These are phyloP conservation scores for Trichoderma sp. DNA, from an alignment of 2,329 filamentous ascomycete genomes.

Conservation along the genomic window DNA sequence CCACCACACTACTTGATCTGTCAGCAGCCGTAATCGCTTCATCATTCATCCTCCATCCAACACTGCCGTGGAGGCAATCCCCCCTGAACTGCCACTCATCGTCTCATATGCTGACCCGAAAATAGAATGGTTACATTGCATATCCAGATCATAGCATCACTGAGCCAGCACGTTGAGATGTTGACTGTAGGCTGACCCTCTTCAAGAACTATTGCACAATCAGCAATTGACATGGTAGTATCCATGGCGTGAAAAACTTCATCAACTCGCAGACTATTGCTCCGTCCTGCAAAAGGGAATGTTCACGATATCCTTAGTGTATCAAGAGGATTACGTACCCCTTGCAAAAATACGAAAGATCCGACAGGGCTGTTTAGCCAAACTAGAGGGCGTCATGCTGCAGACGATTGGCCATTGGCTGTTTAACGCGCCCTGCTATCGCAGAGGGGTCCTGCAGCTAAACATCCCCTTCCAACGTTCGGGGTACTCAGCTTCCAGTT, in stretches of 20 bases:
- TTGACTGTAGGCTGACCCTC: neutral
- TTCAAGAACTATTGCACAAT: neutral
- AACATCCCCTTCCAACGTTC: neutral
- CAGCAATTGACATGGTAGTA: neutral
- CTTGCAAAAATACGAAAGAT: neutral
- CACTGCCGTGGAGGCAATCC: neutral
- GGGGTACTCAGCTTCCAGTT: neutral
- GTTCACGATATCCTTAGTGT: neutral
- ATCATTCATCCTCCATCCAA: neutral
- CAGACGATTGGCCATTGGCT: neutral
- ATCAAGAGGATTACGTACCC: neutral
- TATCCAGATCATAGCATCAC: neutral
- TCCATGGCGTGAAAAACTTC: neutral
- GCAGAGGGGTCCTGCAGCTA: neutral
- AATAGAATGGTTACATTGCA: neutral
- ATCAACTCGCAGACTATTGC: neutral
- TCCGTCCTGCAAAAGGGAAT: neutral
- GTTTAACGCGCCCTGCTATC: neutral
- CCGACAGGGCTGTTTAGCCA: neutral
- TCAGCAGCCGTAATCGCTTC: neutral
- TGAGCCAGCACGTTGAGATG: neutral
- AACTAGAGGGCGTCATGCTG: neutral
- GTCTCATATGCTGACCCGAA: neutral
- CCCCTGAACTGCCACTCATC: neutral
- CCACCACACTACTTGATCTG: neutral